A percentile compares a stretch with the other conserved stretches of the same genome.
Evolutionary conservation across 495 filamentous ascomycete genomes (phyloP).

Genomic region (Xylaria bambusicola): DNA sequence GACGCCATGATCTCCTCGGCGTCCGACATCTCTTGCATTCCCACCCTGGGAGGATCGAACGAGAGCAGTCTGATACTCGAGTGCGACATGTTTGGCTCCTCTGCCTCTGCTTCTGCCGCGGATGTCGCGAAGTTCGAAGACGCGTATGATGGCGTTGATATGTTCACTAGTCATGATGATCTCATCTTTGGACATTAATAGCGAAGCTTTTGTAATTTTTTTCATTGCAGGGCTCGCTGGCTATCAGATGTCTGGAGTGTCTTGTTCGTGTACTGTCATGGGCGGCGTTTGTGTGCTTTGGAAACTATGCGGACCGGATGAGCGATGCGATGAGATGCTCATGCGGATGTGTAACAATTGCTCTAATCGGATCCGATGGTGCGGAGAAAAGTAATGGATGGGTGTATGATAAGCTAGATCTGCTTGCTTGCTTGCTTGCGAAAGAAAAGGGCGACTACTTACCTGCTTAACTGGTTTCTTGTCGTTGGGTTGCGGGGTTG

Average conservation of each 20-base stretch:
- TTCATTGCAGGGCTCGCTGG: no score
- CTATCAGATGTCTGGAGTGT: background rate
- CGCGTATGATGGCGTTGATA: conserved; percentile 41
- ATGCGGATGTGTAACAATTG: conserved; percentile 3
- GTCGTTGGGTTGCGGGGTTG: background rate
- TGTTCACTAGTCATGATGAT: conserved; percentile 47
- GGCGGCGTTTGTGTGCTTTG: no score
- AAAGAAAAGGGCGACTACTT: background rate
- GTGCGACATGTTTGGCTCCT: conserved; percentile 37
- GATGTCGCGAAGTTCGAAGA: conserved; percentile 55
- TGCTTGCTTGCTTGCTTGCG: no score
- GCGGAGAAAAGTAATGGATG: background rate
- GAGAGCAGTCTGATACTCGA: conserved; percentile 38
- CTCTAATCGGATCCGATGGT: background rate
- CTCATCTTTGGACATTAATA: conserved; percentile 45
- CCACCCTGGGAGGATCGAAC: conserved; percentile 33
- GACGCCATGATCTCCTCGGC: conserved; percentile 28
- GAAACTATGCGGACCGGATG: no score
- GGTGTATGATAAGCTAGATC: conserved; percentile 14
- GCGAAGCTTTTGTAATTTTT: no score
- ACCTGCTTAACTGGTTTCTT: no score
- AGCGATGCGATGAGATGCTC: background rate
- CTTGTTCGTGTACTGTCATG: background rate
- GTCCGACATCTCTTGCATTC: conserved; percentile 29
- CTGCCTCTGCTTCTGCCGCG: no score